Evolutionary conservation across 352 stramenopile genomes (phyloP).

Genomic region (Globisporangium alternatum): DNA sequence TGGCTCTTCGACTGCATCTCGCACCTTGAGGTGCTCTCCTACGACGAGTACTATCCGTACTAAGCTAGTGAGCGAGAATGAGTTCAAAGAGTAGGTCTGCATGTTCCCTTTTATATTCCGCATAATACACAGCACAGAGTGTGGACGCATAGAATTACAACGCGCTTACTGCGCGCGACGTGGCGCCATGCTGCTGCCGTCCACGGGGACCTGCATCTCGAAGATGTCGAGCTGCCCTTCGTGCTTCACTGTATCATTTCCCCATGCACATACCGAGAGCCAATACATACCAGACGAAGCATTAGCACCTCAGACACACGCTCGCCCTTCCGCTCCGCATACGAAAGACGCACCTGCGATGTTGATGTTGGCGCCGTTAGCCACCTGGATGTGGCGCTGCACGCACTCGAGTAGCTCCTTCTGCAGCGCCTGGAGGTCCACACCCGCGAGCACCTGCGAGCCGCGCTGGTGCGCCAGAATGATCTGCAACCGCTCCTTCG

Average conservation of each 20-base stretch:
- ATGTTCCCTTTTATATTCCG: conserved; percentile 6
- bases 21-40: conserved; percentile 75
- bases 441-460: conserved; percentile 77
- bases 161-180: conserved; percentile 9
- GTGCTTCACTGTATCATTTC: conserved; percentile 63
- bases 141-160: conserved; percentile 2
- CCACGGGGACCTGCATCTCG: conserved; percentile 88
- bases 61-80: conserved; percentile 18
- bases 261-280: neutral
- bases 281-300: neutral
- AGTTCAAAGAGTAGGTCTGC: neutral
- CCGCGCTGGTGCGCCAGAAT: conserved; percentile 86
- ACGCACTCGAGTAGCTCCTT: conserved; percentile 84
- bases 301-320: too few species aligned
- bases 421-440: conserved; percentile 77
- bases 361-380: conserved; percentile 86
- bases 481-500: conserved; percentile 88
- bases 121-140: conserved; percentile 9
- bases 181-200: conserved; percentile 34
- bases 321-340: too few species aligned
- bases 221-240: conserved; percentile 88
- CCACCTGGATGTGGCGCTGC: conserved; percentile 84
- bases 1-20: conserved; percentile 90
- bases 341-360: conserved; percentile 56
- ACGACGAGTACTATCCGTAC: conserved; percentile 87